Percentiles rank a stretch among this genome's conserved stretches.
These are phyloP conservation scores for Capniomyces stellatus DNA, from an alignment of 371 early-diverging fungal genomes.

Conservation along the genomic window DNA sequence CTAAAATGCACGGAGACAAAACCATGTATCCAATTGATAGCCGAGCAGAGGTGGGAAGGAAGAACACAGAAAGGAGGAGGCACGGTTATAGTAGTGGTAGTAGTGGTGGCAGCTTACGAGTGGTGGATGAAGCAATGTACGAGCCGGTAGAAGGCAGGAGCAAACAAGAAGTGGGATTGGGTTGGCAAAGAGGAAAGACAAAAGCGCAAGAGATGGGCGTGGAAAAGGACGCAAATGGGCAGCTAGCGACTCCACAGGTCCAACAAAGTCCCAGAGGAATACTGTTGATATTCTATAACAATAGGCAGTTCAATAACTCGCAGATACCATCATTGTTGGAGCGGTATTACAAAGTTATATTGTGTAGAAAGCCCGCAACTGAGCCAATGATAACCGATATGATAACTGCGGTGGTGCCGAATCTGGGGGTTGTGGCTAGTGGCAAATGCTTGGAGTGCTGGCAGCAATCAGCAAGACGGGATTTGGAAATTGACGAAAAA, in stretches of 20 bases:
- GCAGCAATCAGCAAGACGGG: neutral
- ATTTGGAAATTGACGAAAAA: no score
- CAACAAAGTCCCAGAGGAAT: neutral
- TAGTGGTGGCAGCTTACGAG: no score
- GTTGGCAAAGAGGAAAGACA: no score
- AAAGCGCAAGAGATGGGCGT: no score
- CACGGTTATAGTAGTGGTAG: no score
- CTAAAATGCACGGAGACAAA: no score
- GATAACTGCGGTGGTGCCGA: neutral
- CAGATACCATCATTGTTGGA: neutral
- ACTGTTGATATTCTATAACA: neutral
- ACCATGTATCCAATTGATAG: no score
- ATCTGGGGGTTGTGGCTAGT: neutral
- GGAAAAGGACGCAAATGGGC: neutral
- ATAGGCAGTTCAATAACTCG: constrained; percentile 1
- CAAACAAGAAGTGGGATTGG: no score
- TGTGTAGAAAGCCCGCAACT: neutral
- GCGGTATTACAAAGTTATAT: neutral
- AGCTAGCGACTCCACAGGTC: neutral
- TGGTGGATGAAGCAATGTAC: no score
- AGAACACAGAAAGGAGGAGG: no score
- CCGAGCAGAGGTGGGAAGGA: no score
- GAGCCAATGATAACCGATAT: neutral
- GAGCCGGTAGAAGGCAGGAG: no score
- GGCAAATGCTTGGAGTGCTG: neutral